phyloP scores from a whole-genome alignment of 2,329 filamentous ascomycete species.

The Fusarium denticulatum region DNA sequence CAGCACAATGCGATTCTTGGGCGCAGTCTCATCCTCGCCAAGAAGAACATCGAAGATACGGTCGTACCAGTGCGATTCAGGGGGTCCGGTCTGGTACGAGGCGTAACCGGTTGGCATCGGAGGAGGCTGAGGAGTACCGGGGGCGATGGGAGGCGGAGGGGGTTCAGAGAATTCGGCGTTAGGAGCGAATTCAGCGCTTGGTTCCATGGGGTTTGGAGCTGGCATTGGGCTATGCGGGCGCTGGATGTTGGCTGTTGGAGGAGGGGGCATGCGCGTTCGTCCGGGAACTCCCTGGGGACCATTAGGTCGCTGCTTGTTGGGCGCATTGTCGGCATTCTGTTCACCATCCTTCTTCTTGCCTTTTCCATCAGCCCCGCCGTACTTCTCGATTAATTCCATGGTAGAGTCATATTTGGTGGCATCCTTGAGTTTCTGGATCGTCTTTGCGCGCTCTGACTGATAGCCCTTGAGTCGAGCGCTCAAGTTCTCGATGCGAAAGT shows the following conservation, averaged over 20 bases:
- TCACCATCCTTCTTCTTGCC: conserved; percentile 43
- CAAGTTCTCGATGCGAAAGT: conserved; percentile 79
- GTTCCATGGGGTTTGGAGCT: conserved; percentile 48
- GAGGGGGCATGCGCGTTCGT: conserved; percentile 64
- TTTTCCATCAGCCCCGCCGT: conserved; percentile 73
- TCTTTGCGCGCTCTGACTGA: conserved; percentile 81
- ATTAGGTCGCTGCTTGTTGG: conserved; percentile 24
- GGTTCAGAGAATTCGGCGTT: conserved; percentile 62
- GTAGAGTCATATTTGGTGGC: conserved; percentile 98
- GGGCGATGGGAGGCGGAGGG: conserved; percentile 54
- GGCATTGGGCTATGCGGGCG: conserved; percentile 49
- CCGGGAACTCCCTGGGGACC: conserved; percentile 32
- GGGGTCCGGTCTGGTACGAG: conserved; percentile 33
- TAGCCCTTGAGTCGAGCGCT: conserved; percentile 76
- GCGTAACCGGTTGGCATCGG: conserved; percentile 24
- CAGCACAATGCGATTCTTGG: conserved; percentile 89
- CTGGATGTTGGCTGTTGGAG: conserved; percentile 71
- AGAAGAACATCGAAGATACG: conserved; percentile 90
- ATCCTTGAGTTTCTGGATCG: conserved; percentile 93
- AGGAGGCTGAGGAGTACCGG: conserved; percentile 40
- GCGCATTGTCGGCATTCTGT: conserved; percentile 17
- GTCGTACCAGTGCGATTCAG: conserved; percentile 86
- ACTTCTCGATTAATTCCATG: conserved; percentile 91
- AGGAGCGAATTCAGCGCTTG: conserved; percentile 75
- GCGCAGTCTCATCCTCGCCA: conserved; percentile 91